Evolutionary conservation across 2,329 filamentous ascomycete genomes (phyloP).

Genomic region (Microdochium trichocladiopsis): DNA sequence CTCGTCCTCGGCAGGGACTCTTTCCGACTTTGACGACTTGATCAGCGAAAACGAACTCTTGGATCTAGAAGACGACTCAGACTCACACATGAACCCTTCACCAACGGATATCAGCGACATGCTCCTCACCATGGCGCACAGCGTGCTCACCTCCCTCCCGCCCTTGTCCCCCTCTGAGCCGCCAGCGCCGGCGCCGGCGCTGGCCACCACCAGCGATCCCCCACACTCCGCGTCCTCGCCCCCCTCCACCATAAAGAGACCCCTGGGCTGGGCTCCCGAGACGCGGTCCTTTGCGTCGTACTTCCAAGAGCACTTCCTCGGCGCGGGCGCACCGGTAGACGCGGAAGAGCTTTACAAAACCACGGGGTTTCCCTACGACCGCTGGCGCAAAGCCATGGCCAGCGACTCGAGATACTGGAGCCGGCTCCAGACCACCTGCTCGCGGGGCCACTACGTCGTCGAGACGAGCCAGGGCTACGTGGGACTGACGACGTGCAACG

Average conservation of each 20-base stretch:
- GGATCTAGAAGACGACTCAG: background rate
- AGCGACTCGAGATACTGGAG: background rate
- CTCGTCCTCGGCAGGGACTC: too few relatives aligned
- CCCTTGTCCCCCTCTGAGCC: too few relatives aligned
- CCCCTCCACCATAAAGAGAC: background rate
- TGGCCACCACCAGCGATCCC: too few relatives aligned
- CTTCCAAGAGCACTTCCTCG: background rate
- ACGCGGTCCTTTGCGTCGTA: background rate
- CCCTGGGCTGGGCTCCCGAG: background rate
- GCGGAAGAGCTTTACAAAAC: background rate
- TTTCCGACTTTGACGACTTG: too few relatives aligned
- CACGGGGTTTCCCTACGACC: background rate
- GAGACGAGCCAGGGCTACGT: background rate
- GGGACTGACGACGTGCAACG: background rate
- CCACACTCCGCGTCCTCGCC: background rate
- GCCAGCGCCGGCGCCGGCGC: too few relatives aligned
- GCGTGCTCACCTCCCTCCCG: background rate
- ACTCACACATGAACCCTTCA: background rate
- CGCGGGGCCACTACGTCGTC: background rate
- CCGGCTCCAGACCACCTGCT: background rate
- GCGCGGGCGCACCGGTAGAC: background rate
- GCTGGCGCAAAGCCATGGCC: background rate
- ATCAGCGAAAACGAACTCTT: background rate
- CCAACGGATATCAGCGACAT: background rate
- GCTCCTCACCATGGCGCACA: background rate